Evolutionary conservation across 306 rosid species (phyloP).

Genomic region (Fragaria ananassa): DNA sequence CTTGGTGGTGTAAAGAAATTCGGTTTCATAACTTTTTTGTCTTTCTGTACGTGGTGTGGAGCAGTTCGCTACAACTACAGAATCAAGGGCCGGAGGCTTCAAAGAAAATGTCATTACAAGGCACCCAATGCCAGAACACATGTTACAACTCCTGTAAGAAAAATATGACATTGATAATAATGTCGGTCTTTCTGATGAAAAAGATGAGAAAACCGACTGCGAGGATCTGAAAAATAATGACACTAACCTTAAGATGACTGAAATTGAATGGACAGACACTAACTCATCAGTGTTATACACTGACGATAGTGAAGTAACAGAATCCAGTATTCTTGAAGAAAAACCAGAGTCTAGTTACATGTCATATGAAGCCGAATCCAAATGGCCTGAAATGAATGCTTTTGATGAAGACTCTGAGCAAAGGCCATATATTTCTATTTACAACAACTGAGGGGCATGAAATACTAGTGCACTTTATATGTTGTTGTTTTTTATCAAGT

Average conservation of each 20-base stretch:
- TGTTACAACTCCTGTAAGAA: background rate
- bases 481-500: too few species aligned
- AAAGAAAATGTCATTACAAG: background rate
- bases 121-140: background rate
- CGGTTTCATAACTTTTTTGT: background rate
- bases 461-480: background rate
- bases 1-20: background rate
- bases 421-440: slow-evolving; percentile 4
- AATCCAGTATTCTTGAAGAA: background rate
- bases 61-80: slow-evolving; percentile 5
- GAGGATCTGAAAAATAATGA: background rate
- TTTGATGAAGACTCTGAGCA: slow-evolving; percentile 17
- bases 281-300: too few species aligned
- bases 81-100: slow-evolving; percentile 21
- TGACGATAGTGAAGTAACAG: background rate
- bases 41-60: background rate
- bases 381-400: background rate
- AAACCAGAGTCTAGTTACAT: background rate
- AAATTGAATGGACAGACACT: background rate
- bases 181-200: background rate
- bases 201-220: background rate
- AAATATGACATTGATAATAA: background rate
- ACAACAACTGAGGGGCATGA: background rate
- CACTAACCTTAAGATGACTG: background rate
- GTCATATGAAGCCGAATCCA: background rate